Evolutionary conservation across 1,284 basidiomycete species (phyloP), one percentile per base, ranked within the genome.

Genomic region (Austroboletus niveus): DNA sequence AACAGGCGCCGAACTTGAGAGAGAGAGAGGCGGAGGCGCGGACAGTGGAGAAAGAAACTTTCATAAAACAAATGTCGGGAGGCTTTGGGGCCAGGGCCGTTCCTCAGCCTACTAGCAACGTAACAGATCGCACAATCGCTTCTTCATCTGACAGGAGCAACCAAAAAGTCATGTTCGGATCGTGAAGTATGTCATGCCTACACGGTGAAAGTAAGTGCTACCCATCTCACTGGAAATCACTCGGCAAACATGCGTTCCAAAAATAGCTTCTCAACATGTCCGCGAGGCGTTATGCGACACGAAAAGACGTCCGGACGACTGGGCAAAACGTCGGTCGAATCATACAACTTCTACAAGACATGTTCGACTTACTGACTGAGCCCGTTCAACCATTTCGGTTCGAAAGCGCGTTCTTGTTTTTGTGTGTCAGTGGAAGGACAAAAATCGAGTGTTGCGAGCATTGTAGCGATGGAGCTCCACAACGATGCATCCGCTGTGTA

Each of bases 371-470:
- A 43, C 42, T 10, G 48, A 47, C 41, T 38, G 31, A 55, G 7
- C n/a, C 53, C 45, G 11, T 38, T 56, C 24, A 45, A 10, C 27
- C 20, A 58, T 24, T 40, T 49, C 5, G 40, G 17, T 17, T 45
- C 27, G 22, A 53, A 24, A 20, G 29, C 8, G 10, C 48, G 45
- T 8, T 48, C 42, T 4, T 57, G 48, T 0, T 54, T 57, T 30
- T 44, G 14, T 4, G 32, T 8, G 14, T 52, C 50, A 11, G 35
- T 29, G 15, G 43, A 45, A 2, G 27, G 40, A 36, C 14, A 14
- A 11, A 59, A 57, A 5, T 56, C 41, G 31, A 61, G 39, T 7
- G 45, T 52, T 20, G 57, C 51, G 2, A 61, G 54, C 35, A 58
- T 53, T 15, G 45, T 53, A 11, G 27, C 20, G 10, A 62, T 53